These are phyloP conservation scores for Scedosporium minutisporum DNA, from an alignment of 2,329 filamentous ascomycete genomes.

Conservation along the genomic window DNA sequence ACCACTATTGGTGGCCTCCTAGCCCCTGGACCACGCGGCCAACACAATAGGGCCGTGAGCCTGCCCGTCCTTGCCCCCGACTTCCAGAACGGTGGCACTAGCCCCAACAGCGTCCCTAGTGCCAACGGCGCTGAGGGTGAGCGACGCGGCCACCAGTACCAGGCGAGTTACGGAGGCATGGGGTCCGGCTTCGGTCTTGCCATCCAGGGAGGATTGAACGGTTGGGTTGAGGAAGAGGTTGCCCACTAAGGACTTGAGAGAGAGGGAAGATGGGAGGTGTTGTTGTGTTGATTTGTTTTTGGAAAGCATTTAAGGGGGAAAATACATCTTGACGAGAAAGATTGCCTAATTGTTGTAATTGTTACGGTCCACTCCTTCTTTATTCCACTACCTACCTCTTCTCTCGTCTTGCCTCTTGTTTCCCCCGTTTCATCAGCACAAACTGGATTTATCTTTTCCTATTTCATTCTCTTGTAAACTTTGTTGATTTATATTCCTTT, in stretches of 20 bases:
- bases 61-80: constrained; percentile 63
- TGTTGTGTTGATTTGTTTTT: constrained; percentile 4
- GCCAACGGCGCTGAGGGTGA: constrained; percentile 37
- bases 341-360: constrained; percentile 34
- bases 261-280: neutral
- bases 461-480: constrained; percentile 14
- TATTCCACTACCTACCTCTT: constrained; percentile 11
- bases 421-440: constrained; percentile 6
- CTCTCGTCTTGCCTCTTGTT: constrained; percentile 11
- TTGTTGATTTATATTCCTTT: constrained; percentile 15
- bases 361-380: constrained; percentile 16
- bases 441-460: constrained; percentile 17
- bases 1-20: constrained; percentile 69
- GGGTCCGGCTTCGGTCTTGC: constrained; percentile 50
- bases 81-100: constrained; percentile 50
- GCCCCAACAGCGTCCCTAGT: constrained; percentile 37
- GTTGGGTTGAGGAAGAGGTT: constrained; percentile 60
- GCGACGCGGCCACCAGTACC: constrained; percentile 57
- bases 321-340: constrained; percentile 16
- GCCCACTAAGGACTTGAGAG: constrained; percentile 35
- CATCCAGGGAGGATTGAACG: constrained; percentile 54
- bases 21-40: constrained; percentile 54
- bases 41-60: constrained; percentile 76
- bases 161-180: constrained; percentile 52
- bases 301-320: constrained; percentile 6